Conservation (phyloP, 108 stramenopile species). For the Cyclostephanos tholiformis region DNA sequence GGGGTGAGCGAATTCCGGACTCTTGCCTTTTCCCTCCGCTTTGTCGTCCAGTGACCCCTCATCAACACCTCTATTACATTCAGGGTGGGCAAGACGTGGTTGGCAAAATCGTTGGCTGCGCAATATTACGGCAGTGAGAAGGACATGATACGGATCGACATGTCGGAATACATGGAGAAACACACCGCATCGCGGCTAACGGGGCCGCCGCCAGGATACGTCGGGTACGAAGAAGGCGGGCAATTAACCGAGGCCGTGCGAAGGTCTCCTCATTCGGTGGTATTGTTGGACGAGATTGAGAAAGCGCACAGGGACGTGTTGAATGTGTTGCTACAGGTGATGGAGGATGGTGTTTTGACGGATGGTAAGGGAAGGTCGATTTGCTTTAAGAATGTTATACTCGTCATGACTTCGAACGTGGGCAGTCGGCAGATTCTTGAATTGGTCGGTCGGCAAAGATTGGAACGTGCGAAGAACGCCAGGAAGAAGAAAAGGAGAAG, state of each 20-base stretch:
- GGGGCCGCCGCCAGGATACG: conserved; percentile 94
- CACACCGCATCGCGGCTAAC: conserved; percentile 87
- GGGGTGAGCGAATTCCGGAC: conserved; percentile 44
- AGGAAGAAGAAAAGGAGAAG: conserved; percentile 43
- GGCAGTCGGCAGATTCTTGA: conserved; percentile 89
- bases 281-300: conserved; percentile 95
- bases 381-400: conserved; percentile 91
- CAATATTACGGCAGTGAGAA: conserved; percentile 88
- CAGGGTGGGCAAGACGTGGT: conserved; percentile 88
- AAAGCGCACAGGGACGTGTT: conserved; percentile 97
- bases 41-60: neutral
- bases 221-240: conserved; percentile 96
- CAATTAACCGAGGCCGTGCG: conserved; percentile 96
- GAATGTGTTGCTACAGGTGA: conserved; percentile 93
- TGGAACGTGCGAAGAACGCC: conserved; percentile 24
- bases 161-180: conserved; percentile 91
- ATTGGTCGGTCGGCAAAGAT: conserved; percentile 37
- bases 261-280: conserved; percentile 75
- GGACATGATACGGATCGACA: conserved; percentile 94
- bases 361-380: conserved; percentile 98
- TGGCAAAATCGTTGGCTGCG: conserved; percentile 89
- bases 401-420: conserved; percentile 97
- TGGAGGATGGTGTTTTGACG: conserved; percentile 97
- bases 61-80: conserved; percentile 3
- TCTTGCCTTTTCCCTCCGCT: neutral